These are phyloP conservation scores for Dactylella cylindrospora DNA, from an alignment of 2,329 filamentous ascomycete genomes.

Conservation along the genomic window DNA sequence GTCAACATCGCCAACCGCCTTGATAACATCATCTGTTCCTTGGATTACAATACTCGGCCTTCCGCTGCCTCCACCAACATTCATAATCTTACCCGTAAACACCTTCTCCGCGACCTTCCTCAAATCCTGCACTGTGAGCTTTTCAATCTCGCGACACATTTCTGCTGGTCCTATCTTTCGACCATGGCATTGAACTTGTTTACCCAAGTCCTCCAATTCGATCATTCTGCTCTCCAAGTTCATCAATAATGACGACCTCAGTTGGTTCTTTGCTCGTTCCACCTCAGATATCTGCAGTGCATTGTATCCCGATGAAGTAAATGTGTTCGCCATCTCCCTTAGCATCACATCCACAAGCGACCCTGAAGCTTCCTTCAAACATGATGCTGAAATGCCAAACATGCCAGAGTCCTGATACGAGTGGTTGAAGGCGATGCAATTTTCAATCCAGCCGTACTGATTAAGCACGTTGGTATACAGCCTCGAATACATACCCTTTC, in stretches of 20 bases:
- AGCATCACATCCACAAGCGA: conserved; percentile 75
- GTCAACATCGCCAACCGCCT: conserved; percentile 88
- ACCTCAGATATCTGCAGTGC: conserved; percentile 76
- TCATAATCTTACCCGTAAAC: conserved; percentile 73
- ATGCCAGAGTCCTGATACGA: conserved; percentile 93
- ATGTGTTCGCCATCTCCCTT: conserved; percentile 46
- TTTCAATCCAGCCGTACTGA: conserved; percentile 96
- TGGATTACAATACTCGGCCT: conserved; percentile 92
- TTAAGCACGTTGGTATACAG: conserved; percentile 98
- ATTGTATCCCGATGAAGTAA: conserved; percentile 61
- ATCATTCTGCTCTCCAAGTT: conserved; percentile 97
- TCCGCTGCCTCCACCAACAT: conserved; percentile 75
- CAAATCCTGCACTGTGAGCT: conserved; percentile 75
- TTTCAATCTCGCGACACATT: conserved; percentile 87
- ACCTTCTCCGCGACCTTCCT: conserved; percentile 77
- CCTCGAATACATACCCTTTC: conserved; percentile 98
- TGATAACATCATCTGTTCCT: conserved; percentile 71
- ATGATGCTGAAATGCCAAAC: conserved; percentile 89
- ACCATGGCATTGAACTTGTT: conserved; percentile 96
- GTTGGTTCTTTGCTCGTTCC: conserved; percentile 91
- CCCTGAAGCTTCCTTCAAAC: conserved; percentile 73
- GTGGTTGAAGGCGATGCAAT: conserved; percentile 94
- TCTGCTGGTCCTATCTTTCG: conserved; percentile 86
- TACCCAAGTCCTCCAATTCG: conserved; percentile 89
- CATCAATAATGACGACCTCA: conserved; percentile 87